phyloP scores from a whole-genome alignment of 2,329 filamentous ascomycete species.

The Metarhizium anisopliae region DNA sequence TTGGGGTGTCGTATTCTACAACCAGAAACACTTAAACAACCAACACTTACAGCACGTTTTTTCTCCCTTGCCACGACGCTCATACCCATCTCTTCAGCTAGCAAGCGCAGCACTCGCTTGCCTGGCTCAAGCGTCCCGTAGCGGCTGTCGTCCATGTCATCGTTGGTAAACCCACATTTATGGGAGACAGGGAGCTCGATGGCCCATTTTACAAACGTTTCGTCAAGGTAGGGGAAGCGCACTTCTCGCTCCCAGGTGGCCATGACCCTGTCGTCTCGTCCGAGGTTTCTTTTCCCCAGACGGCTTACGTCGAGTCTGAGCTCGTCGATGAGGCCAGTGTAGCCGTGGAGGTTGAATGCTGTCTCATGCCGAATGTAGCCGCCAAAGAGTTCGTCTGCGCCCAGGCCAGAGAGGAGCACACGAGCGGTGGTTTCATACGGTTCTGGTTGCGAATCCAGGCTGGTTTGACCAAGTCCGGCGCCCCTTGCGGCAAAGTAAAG shows the following conservation, averaged over 20 bases:
- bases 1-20: neutral
- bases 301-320: slow-evolving; percentile 76
- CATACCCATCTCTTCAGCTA: slow-evolving; percentile 70
- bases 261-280: slow-evolving; percentile 85
- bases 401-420: slow-evolving; percentile 83
- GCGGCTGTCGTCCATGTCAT: slow-evolving; percentile 29
- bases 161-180: slow-evolving; percentile 77
- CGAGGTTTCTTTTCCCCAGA: slow-evolving; percentile 88
- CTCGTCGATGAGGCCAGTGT: slow-evolving; percentile 66
- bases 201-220: slow-evolving; percentile 74
- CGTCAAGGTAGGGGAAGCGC: slow-evolving; percentile 85
- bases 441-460: slow-evolving; percentile 14
- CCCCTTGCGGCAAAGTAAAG: slow-evolving; percentile 92
- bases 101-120: slow-evolving; percentile 70
- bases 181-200: slow-evolving; percentile 65
- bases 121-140: slow-evolving; percentile 47
- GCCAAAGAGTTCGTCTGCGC: slow-evolving; percentile 92
- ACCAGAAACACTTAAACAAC: neutral
- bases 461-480: slow-evolving; percentile 37
- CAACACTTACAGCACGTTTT: slow-evolving; percentile 40
- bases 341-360: slow-evolving; percentile 63
- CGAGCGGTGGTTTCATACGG: slow-evolving; percentile 63
- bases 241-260: slow-evolving; percentile 84
- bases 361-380: slow-evolving; percentile 80
- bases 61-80: slow-evolving; percentile 68